phyloP scores from a whole-genome alignment of 2,329 filamentous ascomycete species.

The Alternaria angustiovoidea region DNA sequence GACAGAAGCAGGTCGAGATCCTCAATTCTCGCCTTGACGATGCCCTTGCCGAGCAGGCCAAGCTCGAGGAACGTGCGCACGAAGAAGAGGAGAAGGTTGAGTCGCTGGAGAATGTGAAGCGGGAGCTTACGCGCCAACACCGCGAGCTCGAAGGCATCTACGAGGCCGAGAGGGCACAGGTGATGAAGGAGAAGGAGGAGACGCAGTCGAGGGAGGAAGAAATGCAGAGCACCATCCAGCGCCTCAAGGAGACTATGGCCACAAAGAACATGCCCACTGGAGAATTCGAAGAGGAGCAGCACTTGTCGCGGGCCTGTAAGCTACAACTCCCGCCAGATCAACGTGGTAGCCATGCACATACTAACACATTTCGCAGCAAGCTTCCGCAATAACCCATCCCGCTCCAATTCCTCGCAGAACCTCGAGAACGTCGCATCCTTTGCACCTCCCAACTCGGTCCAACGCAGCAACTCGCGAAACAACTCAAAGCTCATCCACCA shows the following conservation, averaged over 20 bases:
- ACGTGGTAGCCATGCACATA: not conserved
- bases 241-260: constrained; percentile 87
- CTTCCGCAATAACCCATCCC: constrained; percentile 55
- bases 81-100: constrained; percentile 87
- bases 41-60: constrained; percentile 79
- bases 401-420: constrained; percentile 65
- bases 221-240: constrained; percentile 87
- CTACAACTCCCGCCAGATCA: constrained; percentile 10
- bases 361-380: constrained; percentile 46
- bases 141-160: constrained; percentile 93
- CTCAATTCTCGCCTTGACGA: constrained; percentile 88
- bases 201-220: constrained; percentile 85
- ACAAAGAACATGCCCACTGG: constrained; percentile 70
- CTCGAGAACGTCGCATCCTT: constrained; percentile 83
- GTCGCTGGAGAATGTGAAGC: constrained; percentile 81
- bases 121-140: constrained; percentile 81
- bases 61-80: constrained; percentile 86
- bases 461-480: constrained; percentile 87
- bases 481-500: constrained; percentile 90
- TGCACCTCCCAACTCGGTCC: constrained; percentile 82
- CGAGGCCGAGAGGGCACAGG: constrained; percentile 85
- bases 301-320: constrained; percentile 62
- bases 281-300: constrained; percentile 58
- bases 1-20: constrained; percentile 83
- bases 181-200: constrained; percentile 92